A percentile compares a stretch with the other conserved stretches of the same genome.
These are phyloP conservation scores for Plenodomus tracheiphilus DNA, from an alignment of 2,329 filamentous ascomycete genomes.

Conservation along the genomic window DNA sequence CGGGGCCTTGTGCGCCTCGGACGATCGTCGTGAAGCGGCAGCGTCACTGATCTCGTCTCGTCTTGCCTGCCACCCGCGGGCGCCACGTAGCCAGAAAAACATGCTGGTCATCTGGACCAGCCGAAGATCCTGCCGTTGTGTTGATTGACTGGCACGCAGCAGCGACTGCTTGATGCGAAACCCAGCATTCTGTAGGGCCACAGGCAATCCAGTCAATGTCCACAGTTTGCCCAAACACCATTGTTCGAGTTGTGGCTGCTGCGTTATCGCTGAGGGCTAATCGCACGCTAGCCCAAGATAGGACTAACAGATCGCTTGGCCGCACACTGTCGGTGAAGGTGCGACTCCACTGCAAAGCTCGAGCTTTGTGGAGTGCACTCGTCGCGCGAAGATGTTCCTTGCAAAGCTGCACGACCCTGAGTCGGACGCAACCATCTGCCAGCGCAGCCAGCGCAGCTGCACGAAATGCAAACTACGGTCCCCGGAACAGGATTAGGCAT, in stretches of 20 bases:
- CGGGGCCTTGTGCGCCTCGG: slow-evolving; percentile 14
- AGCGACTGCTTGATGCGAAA: too few relatives aligned
- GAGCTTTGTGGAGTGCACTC: slow-evolving; percentile 20
- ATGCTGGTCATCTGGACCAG: slow-evolving; percentile 10
- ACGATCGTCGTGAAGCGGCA: slow-evolving; percentile 5
- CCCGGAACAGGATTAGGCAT: background rate
- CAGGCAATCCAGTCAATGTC: too few relatives aligned
- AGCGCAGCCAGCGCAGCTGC: slow-evolving; percentile 1
- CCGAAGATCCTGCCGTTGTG: background rate
- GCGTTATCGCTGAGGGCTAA: slow-evolving; percentile 11
- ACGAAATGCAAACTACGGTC: slow-evolving; percentile 6
- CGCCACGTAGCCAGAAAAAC: slow-evolving; percentile 18
- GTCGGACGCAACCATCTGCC: slow-evolving; percentile 1
- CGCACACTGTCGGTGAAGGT: slow-evolving; percentile 18
- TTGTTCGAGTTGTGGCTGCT: background rate
- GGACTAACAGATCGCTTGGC: slow-evolving; percentile 2
- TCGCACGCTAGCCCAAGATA: background rate
- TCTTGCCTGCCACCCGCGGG: slow-evolving; percentile 2
- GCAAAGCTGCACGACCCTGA: slow-evolving; percentile 9
- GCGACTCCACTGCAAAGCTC: slow-evolving; percentile 16
- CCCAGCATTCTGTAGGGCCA: too few relatives aligned
- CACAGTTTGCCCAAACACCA: background rate
- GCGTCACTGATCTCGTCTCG: slow-evolving; percentile 7
- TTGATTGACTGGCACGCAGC: too few relatives aligned
- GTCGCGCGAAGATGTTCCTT: slow-evolving; percentile 4